These are phyloP conservation scores for Curvularia sp. DNA, from an alignment of 2,329 filamentous ascomycete genomes.

Conservation along the genomic window DNA sequence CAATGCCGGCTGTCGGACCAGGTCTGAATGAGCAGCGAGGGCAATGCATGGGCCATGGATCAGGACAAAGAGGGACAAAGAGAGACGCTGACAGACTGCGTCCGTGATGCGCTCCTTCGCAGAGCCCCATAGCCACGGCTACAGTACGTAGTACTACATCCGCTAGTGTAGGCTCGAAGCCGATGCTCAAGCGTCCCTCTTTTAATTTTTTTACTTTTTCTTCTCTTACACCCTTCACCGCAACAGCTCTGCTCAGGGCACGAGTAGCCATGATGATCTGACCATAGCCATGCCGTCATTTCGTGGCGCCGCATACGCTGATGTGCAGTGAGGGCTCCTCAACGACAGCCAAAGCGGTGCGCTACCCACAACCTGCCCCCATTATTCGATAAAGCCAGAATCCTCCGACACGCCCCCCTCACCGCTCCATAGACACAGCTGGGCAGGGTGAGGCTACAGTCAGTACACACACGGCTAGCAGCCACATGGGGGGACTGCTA, in stretches of 20 bases:
- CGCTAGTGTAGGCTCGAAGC: too few relatives aligned
- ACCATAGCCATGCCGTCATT: not conserved
- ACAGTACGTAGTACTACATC: too few relatives aligned
- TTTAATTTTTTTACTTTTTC: not conserved
- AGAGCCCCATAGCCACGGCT: conserved; percentile 11
- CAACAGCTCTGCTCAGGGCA: not conserved
- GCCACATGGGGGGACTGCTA: conserved; percentile 5
- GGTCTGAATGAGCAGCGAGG: conserved; percentile 7
- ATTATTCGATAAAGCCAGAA: conserved; percentile 21
- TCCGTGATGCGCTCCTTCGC: conserved; percentile 29
- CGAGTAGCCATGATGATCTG: not conserved
- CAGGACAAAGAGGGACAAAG: not conserved
- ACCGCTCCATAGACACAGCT: conserved; percentile 21
- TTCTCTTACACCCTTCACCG: not conserved
- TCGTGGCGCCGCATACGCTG: conserved; percentile 12
- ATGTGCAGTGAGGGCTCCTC: conserved; percentile 19
- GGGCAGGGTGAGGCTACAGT: conserved; percentile 21
- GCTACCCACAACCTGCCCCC: conserved; percentile 9
- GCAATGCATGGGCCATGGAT: conserved; percentile 14
- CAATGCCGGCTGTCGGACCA: conserved; percentile 22
- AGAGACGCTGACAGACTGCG: not conserved
- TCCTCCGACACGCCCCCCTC: conserved; percentile 21
- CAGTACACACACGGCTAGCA: conserved; percentile 19
- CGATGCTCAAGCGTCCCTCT: conserved; percentile 8
- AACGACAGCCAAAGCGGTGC: conserved; percentile 18